A percentile compares a stretch with the other conserved stretches of the same genome.
Conservation (phyloP, 78 protist genomes). For the Dictyostelium intermedium region DNA sequence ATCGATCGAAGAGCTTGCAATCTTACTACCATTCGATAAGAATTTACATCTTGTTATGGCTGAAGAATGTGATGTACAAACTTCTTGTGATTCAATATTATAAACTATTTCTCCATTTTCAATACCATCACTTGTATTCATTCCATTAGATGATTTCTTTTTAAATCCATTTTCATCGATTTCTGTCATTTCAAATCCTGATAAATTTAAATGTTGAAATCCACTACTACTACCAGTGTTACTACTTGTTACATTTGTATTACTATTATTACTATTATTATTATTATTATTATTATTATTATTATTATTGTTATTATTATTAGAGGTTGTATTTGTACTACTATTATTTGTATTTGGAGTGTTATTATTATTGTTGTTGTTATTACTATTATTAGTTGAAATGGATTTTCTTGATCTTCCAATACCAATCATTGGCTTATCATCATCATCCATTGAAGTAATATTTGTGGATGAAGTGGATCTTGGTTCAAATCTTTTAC, state of each 20-base stretch:
- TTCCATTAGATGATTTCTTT: background rate
- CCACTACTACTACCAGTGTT: background rate
- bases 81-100: conserved; percentile 61
- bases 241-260: background rate
- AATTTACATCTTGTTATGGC: conserved; percentile 58
- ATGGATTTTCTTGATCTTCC: conserved; percentile 63
- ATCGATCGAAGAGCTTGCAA: conserved; percentile 60
- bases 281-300: background rate
- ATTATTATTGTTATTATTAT: background rate
- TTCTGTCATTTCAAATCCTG: conserved; percentile 54
- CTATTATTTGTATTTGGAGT: too few relatives aligned
- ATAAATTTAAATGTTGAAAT: background rate
- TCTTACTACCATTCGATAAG: conserved; percentile 67
- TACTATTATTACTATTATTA: background rate
- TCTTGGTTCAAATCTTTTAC: conserved; percentile 15
- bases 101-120: background rate
- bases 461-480: background rate
- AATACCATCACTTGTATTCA: background rate
- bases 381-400: background rate
- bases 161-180: conserved; percentile 47
- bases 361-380: background rate
- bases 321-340: background rate
- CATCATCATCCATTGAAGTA: background rate
- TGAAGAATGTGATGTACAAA: conserved; percentile 49
- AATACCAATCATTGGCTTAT: conserved; percentile 42